Evolutionary conservation across 306 rosid genomes (phyloP), one percentile per base, ranked within the genome.

Genomic region (Sphenostylis stenocarpa): DNA sequence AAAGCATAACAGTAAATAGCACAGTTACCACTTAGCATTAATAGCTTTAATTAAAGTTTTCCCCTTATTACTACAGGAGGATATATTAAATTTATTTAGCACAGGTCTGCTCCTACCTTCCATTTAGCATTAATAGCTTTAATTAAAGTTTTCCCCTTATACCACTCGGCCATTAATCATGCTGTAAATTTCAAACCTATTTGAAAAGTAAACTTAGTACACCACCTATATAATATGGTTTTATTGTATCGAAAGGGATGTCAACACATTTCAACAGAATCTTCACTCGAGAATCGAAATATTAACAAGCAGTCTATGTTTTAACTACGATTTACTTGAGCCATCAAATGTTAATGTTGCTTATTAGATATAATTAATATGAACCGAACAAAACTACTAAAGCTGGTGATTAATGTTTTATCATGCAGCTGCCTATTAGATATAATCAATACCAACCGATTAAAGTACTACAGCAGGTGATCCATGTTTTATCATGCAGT

Each of bases 141-240:
- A n/a, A n/a, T n/a, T n/a, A n/a, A n/a, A n/a, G n/a, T n/a, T n/a
- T n/a, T n/a, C n/a, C n/a, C n/a, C n/a, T n/a, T n/a, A n/a, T n/a
- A n/a, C n/a, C n/a, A n/a, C n/a, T n/a, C n/a, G n/a, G n/a, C n/a
- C n/a, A n/a, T n/a, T n/a, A n/a, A 36, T 20, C 66, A 70, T 13
- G 44, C 20, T 11, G 48, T 82, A 71, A 64, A 77, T 77, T 82
- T 80, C n/a, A n/a, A n/a, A n/a, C n/a, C n/a, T n/a, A n/a, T n/a
- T n/a, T n/a, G n/a, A n/a, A n/a, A n/a, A n/a, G n/a, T n/a, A n/a
- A n/a, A n/a, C n/a, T n/a, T n/a, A n/a, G n/a, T n/a, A n/a, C n/a
- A n/a, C n/a, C n/a, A n/a, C n/a, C n/a, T n/a, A n/a, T n/a, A n/a
- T n/a, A n/a, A n/a, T n/a, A n/a, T n/a, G n/a, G n/a, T n/a, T n/a